phyloP scores from a whole-genome alignment of 1,284 basidiomycete genomes.

The Cutaneotrichosporon spelunceum region DNA sequence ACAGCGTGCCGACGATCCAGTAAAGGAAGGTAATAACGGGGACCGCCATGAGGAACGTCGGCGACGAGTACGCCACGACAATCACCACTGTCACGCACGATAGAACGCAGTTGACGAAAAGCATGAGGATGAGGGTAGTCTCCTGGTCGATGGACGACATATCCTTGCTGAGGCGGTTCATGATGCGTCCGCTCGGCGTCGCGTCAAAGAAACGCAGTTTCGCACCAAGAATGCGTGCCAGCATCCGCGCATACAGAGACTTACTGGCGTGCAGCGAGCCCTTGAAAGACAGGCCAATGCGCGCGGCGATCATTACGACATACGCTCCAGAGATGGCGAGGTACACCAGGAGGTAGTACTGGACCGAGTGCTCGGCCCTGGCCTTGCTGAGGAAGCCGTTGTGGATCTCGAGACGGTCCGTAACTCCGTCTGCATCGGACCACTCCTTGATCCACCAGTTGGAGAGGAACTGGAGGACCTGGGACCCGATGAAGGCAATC shows the following conservation, averaged over 20 bases:
- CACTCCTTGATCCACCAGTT: constrained; percentile 51
- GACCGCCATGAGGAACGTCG: constrained; percentile 51
- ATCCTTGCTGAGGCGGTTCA: constrained; percentile 56
- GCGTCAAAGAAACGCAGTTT: constrained; percentile 52
- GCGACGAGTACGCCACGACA: constrained; percentile 46
- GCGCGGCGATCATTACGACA: constrained; percentile 39
- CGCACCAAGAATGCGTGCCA: constrained; percentile 47
- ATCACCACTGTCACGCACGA: constrained; percentile 42
- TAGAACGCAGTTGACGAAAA: constrained; percentile 45
- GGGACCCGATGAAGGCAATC: constrained; percentile 40
- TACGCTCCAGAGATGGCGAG: constrained; percentile 40
- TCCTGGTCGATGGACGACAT: constrained; percentile 56
- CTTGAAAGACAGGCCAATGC: constrained; percentile 41
- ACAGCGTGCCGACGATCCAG: constrained; percentile 51
- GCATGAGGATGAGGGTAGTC: constrained; percentile 46
- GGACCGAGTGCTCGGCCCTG: constrained; percentile 20
- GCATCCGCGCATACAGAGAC: constrained; percentile 39
- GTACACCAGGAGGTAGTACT: constrained; percentile 46
- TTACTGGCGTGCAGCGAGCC: constrained; percentile 44
- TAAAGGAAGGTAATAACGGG: constrained; percentile 52
- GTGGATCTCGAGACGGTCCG: neutral
- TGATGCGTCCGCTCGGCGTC: constrained; percentile 54
- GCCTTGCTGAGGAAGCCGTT: neutral
- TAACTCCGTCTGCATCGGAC: constrained; percentile 32
- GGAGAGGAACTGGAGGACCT: constrained; percentile 45